A percentile compares a stretch with the other conserved stretches of the same genome.
These are phyloP conservation scores for Salix udensis DNA, from an alignment of 345 rosid genomes.

Conservation along the genomic window DNA sequence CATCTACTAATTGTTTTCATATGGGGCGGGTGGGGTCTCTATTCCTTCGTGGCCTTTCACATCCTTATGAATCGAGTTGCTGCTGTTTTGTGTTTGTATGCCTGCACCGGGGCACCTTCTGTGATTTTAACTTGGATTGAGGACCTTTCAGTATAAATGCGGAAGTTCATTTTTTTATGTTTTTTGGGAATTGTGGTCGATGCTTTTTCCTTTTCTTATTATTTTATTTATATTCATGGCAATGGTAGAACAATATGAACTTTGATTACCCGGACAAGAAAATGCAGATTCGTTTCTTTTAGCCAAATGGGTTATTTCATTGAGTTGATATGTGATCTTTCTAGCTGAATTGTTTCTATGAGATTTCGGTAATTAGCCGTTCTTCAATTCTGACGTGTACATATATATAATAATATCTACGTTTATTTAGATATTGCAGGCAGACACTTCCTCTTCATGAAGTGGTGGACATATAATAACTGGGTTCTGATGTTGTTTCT, in stretches of 20 bases:
- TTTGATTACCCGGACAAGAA: background rate
- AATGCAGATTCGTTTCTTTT: background rate
- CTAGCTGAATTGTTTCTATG: background rate
- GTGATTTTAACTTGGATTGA: background rate
- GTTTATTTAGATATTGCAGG: no score
- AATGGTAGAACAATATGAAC: background rate
- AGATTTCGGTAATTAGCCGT: background rate
- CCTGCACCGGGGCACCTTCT: background rate
- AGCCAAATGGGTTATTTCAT: background rate
- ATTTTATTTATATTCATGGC: no score
- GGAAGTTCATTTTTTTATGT: background rate
- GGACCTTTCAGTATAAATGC: background rate
- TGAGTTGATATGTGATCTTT: background rate
- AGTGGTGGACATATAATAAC: background rate
- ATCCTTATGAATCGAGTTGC: background rate
- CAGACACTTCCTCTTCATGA: background rate
- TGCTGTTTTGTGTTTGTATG: background rate
- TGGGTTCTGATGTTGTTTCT: slow-evolving; percentile 11
- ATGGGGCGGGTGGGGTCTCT: background rate
- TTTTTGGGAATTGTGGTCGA: no score
- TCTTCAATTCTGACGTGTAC: background rate
- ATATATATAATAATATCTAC: no score
- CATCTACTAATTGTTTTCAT: background rate
- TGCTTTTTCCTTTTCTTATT: no score
- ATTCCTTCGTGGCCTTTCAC: background rate